A percentile compares a stretch with the other conserved stretches of the same genome.
Evolutionary conservation across 495 filamentous ascomycete genomes (phyloP).

Genomic region (Aspergillus nanangensis): DNA sequence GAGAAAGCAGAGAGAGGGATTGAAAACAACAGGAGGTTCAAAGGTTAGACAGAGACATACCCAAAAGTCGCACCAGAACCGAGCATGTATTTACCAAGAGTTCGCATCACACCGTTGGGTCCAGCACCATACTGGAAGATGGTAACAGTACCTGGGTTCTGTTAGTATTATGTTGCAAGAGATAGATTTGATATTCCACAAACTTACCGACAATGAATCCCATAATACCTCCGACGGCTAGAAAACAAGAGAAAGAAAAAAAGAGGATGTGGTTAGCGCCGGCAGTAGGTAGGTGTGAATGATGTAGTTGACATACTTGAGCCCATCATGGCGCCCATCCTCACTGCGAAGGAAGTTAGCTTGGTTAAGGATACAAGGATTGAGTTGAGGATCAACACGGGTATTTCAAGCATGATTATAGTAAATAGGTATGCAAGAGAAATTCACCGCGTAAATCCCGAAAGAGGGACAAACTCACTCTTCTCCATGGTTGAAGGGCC

Average conservation of each 20-base stretch:
- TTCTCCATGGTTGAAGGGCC: constrained; percentile 90
- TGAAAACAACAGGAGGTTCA: not conserved
- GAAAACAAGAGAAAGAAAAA: constrained; percentile 5
- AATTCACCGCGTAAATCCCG: too few species aligned
- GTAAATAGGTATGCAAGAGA: too few species aligned
- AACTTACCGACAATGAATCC: constrained; percentile 90
- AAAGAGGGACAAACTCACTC: constrained; percentile 72
- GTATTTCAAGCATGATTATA: not conserved
- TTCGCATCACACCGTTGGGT: constrained; percentile 87
- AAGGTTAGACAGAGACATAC: constrained; percentile 49
- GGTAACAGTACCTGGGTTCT: constrained; percentile 69
- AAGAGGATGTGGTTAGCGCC: constrained; percentile 9
- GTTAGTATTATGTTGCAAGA: too few species aligned
- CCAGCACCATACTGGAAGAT: constrained; percentile 93
- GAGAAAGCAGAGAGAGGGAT: not conserved
- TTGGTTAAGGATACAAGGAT: not conserved
- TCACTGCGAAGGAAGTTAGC: constrained; percentile 57
- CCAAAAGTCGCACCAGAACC: constrained; percentile 97
- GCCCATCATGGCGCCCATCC: constrained; percentile 98
- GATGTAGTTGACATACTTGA: constrained; percentile 68
- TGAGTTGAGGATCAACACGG: too few species aligned
- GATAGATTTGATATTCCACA: not conserved
- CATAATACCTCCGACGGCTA: constrained; percentile 92
- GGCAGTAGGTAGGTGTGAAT: not conserved
- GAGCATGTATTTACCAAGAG: constrained; percentile 93